phyloP scores from a whole-genome alignment of 345 rosid genomes.

The Eucalyptus regnans region DNA sequence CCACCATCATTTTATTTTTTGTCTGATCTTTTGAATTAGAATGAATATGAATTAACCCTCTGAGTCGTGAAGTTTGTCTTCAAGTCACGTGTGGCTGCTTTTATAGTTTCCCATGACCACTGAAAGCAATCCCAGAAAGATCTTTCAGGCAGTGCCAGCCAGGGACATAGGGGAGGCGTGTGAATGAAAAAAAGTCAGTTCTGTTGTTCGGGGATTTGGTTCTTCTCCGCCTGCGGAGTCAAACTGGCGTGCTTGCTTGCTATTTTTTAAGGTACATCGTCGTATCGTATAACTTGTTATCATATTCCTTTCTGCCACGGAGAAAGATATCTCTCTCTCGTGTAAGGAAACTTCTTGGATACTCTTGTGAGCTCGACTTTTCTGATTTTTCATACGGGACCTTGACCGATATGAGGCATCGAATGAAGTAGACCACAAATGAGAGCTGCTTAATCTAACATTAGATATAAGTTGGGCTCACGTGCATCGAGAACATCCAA shows the following conservation, averaged over 20 bases:
- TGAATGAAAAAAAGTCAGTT: not conserved
- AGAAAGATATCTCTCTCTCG: not conserved
- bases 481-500: not conserved
- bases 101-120: not conserved
- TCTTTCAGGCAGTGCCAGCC: not conserved
- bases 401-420: not conserved
- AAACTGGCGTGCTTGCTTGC: not conserved
- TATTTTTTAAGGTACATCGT: not conserved
- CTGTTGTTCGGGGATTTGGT: not conserved
- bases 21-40: not conserved
- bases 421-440: not conserved
- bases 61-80: not conserved
- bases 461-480: not conserved
- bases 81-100: not conserved
- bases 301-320: not conserved
- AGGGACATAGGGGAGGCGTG: not conserved
- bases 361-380: not conserved
- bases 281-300: not conserved
- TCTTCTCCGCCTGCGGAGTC: not conserved
- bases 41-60: not conserved
- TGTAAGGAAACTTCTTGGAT: not conserved
- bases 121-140: not conserved
- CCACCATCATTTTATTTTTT: not conserved
- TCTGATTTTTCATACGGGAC: not conserved
- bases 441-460: not conserved